These are phyloP conservation scores for Zalerion maritima DNA, from an alignment of 495 filamentous ascomycete genomes.

Conservation along the genomic window DNA sequence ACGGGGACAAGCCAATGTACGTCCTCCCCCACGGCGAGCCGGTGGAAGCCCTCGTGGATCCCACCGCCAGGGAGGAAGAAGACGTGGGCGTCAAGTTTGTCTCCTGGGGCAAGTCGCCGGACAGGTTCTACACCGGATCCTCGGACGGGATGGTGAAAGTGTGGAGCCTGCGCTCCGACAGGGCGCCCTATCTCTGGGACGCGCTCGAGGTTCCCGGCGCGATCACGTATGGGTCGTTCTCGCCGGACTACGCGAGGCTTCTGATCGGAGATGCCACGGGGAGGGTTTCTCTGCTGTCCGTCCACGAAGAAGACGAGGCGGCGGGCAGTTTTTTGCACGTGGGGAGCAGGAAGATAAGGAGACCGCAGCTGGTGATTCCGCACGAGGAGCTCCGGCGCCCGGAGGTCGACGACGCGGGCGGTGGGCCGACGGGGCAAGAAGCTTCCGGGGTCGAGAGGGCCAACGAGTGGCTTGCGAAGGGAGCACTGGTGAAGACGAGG, in stretches of 20 bases:
- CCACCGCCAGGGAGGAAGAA: constrained; percentile 42
- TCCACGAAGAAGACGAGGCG: constrained; percentile 22
- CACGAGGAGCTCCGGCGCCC: constrained; percentile 30
- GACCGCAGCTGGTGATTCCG: constrained; percentile 25
- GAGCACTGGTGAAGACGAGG: constrained; percentile 19
- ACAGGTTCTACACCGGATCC: constrained; percentile 75
- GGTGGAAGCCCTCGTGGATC: constrained; percentile 43
- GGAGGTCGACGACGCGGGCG: constrained; percentile 6
- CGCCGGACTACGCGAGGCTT: constrained; percentile 52
- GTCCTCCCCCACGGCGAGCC: constrained; percentile 54
- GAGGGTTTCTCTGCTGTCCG: constrained; percentile 50
- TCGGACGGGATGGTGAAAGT: constrained; percentile 77
- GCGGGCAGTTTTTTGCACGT: constrained; percentile 4
- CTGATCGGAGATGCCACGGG: constrained; percentile 66
- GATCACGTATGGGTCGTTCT: constrained; percentile 55
- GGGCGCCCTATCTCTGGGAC: constrained; percentile 48
- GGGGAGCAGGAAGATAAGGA: constrained; percentile 14
- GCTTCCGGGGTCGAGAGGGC: constrained; percentile 10
- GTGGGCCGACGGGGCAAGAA: constrained; percentile 3
- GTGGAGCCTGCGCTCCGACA: constrained; percentile 54
- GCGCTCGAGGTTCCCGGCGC: constrained; percentile 33
- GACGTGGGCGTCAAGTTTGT: constrained; percentile 75
- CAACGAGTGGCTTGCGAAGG: constrained; percentile 13
- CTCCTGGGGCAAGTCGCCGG: constrained; percentile 56
- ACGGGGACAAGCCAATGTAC: constrained; percentile 43